Evolutionary conservation across 2,329 filamentous ascomycete genomes (phyloP), one percentile per base, ranked within the genome.

Genomic region (Botrytis galanthina): DNA sequence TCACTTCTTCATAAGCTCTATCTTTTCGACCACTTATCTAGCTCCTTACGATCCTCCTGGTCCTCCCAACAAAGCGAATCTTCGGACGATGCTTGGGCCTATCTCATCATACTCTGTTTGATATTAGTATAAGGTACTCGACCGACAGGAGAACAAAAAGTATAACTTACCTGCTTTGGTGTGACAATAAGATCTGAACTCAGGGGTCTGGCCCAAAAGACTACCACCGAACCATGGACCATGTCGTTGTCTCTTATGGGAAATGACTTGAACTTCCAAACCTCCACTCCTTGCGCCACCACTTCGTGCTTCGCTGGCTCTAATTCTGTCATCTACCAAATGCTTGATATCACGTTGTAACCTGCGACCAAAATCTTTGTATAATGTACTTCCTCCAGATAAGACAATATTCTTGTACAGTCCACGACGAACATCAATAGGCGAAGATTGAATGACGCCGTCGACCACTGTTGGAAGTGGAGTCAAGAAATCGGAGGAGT

Each of bases 331-430:
- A 81, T 99, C 96, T 60, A 98, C 96, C 74, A 99, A 85, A 81
- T 98, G 94, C 84, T 96, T 93, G 81, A 99, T 99, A 81, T 99
- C 97, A 81, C 96, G 91, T 85, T 99, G 97, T 86, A 99, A 87
- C 82, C 96, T 90, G 78, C 96, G 91, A 39, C 96, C 96, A 84
- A 99, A 99, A 84, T 99, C 95, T 85, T 98, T 98, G 89, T 98
- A 99, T 75, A 99, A 86, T 35, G 96, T 99, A 78, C 95, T 98
- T 79, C 96, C 96, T 82, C 96, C 96, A 5, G 95, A 98, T 54
- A 99, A 87, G 51, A 99, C 96, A 84, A 99, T 99, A 85, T 99
- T 99, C 90, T 99, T 99, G 89, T 99, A 99, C 54, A 99, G 88
- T 60, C 96, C 96, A 84, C 96, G 91, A 81, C 96, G 92, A 63